A percentile compares a stretch with the other conserved stretches of the same genome.
Conservation (phyloP, 148 eudicot genomes). For the Arctostaphylos glauca region DNA sequence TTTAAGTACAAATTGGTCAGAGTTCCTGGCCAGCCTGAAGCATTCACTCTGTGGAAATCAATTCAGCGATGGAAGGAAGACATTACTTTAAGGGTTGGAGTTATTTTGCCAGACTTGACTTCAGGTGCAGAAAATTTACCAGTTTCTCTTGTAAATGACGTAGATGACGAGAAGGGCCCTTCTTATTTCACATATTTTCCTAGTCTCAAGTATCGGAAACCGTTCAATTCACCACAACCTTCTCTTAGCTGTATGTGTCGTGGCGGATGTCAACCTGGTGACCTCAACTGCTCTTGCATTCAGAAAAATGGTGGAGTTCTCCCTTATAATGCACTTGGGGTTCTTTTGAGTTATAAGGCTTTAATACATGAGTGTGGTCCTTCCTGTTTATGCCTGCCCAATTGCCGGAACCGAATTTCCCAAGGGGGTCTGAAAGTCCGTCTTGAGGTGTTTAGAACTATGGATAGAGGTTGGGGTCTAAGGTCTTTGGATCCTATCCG, state of each 20-base stretch:
- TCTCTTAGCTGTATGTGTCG: conserved; percentile 56
- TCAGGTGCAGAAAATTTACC: conserved; percentile 74
- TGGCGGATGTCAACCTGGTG: conserved; percentile 73
- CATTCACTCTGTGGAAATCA: conserved; percentile 72
- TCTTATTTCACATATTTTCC: conserved; percentile 68
- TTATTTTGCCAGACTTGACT: conserved; percentile 79
- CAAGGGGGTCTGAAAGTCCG: conserved; percentile 66
- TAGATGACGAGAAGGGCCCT: conserved; percentile 86
- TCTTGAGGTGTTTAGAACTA: conserved; percentile 83
- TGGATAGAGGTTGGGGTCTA: conserved; percentile 82
- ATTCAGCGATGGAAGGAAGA: conserved; percentile 82
- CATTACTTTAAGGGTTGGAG: conserved; percentile 50
- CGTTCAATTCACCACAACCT: conserved; percentile 45
- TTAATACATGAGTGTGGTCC: conserved; percentile 75
- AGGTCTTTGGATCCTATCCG: conserved; percentile 85
- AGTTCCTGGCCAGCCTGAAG: conserved; percentile 71
- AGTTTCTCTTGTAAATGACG: conserved; percentile 75
- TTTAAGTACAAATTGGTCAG: conserved; percentile 82
- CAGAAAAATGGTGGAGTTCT: conserved; percentile 66
- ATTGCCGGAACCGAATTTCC: conserved; percentile 66
- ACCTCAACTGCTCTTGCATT: conserved; percentile 66
- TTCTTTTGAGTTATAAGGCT: conserved; percentile 49
- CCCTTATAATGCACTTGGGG: conserved; percentile 57
- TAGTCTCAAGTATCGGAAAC: conserved; percentile 47
- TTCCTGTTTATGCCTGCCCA: conserved; percentile 63